phyloP scores from a whole-genome alignment of 2,329 filamentous ascomycete genomes.

The Hypoxylon rubiginosum region DNA sequence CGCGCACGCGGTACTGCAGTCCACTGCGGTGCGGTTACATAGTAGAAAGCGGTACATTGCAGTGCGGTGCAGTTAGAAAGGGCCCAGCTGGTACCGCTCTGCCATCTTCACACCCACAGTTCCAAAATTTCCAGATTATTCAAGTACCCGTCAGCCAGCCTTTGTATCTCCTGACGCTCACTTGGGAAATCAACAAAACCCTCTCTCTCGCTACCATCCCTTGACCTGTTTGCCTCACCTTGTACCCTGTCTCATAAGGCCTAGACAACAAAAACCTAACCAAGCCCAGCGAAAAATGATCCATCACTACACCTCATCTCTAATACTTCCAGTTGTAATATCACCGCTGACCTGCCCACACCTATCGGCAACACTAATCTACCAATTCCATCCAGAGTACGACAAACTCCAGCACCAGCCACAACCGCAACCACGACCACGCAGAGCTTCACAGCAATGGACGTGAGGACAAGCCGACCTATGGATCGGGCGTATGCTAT shows the following conservation, averaged over 20 bases:
- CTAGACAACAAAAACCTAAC: slow-evolving; percentile 40
- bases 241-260: slow-evolving; percentile 47
- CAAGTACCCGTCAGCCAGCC: slow-evolving; percentile 49
- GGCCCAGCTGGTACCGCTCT: slow-evolving; percentile 13
- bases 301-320: slow-evolving; percentile 42
- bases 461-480: slow-evolving; percentile 40
- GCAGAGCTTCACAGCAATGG: slow-evolving; percentile 41
- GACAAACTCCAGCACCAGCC: slow-evolving; percentile 32
- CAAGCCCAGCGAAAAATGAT: slow-evolving; percentile 43
- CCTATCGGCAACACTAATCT: slow-evolving; percentile 35
- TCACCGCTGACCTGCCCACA: slow-evolving; percentile 34
- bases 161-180: slow-evolving; percentile 43
- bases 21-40: slow-evolving; percentile 3
- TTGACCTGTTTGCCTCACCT: slow-evolving; percentile 47
- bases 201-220: slow-evolving; percentile 17
- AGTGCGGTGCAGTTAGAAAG: slow-evolving; percentile 4
- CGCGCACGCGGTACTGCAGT: slow-evolving; percentile 40
- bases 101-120: slow-evolving; percentile 41
- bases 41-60: slow-evolving; percentile 5
- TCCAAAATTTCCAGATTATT: slow-evolving; percentile 25
- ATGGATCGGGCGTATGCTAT: slow-evolving; percentile 44
- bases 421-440: slow-evolving; percentile 7
- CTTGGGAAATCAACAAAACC: slow-evolving; percentile 34
- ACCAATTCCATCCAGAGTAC: slow-evolving; percentile 45
- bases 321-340: slow-evolving; percentile 38